These are phyloP conservation scores for Wickerhamomyces hampshirensis DNA, from an alignment of 805 yeast species.

Conservation along the genomic window DNA sequence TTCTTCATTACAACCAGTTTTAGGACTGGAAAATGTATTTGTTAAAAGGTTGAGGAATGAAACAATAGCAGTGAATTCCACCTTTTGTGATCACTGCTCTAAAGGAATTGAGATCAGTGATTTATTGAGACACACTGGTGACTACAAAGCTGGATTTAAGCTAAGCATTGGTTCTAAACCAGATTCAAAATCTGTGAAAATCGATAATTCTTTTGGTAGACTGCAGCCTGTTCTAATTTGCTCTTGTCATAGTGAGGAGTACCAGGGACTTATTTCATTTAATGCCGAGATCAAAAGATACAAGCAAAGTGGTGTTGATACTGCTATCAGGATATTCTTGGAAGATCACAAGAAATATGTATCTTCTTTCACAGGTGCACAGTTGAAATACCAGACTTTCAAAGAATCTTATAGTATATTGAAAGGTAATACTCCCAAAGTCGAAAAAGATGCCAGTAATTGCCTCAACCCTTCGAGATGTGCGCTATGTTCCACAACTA, in stretches of 20 bases:
- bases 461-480: neutral
- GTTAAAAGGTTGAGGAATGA: conserved; percentile 27
- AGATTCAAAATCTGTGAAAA: conserved; percentile 21
- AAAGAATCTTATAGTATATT: conserved; percentile 8
- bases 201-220: conserved; percentile 30
- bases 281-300: conserved; percentile 14
- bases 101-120: conserved; percentile 47
- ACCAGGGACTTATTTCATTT: conserved; percentile 22
- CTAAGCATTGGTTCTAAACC: conserved; percentile 10
- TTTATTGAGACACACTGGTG: conserved; percentile 36
- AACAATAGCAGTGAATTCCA: conserved; percentile 41
- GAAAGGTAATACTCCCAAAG: neutral
- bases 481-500: conserved; percentile 3
- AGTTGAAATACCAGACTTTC: conserved; percentile 34
- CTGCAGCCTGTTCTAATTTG: conserved; percentile 43
- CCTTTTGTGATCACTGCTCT: conserved; percentile 46
- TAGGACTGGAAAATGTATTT: conserved; percentile 30
- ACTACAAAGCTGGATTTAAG: conserved; percentile 50
- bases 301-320: conserved; percentile 8
- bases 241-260: conserved; percentile 30
- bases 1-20: conserved; percentile 41
- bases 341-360: conserved; percentile 17
- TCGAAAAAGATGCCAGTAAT: neutral
- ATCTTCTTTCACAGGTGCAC: conserved; percentile 29
- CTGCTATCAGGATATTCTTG: conserved; percentile 18